Evolutionary conservation across 805 yeast species (phyloP).

Genomic region (Zygosaccharomyces bailii): DNA sequence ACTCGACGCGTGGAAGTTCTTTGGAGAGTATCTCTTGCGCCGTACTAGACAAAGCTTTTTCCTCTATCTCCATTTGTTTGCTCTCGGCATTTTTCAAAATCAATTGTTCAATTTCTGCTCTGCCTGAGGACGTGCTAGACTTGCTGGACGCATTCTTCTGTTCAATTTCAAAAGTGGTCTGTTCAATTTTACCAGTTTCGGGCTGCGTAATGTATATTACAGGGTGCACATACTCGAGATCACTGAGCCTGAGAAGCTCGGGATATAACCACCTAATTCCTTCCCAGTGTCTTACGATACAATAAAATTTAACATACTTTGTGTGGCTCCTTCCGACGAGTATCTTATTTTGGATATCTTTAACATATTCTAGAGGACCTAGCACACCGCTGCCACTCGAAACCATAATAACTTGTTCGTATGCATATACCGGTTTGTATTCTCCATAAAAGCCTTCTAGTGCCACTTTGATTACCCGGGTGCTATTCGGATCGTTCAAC

Average conservation of each 20-base stretch:
- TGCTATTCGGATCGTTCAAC: constrained; percentile 29
- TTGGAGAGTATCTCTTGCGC: constrained; percentile 13
- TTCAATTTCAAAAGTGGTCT: constrained; percentile 11
- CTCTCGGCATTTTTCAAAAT: not conserved
- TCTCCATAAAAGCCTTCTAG: constrained; percentile 62
- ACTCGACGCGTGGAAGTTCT: constrained; percentile 36
- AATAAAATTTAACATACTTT: constrained; percentile 44
- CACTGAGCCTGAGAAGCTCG: constrained; percentile 35
- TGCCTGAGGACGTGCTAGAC: constrained; percentile 13
- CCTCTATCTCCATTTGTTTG: not conserved
- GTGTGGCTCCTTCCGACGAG: constrained; percentile 14
- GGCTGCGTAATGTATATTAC: constrained; percentile 57
- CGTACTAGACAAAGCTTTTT: not conserved
- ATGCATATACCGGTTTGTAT: constrained; percentile 35
- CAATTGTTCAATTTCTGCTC: constrained; percentile 4
- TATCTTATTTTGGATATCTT: constrained; percentile 12
- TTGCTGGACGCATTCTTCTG: not conserved
- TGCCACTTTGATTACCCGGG: constrained; percentile 41
- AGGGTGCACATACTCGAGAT: constrained; percentile 14
- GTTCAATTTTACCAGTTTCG: constrained; percentile 15
- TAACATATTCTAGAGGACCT: constrained; percentile 41
- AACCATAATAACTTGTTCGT: constrained; percentile 39
- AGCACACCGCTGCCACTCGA: constrained; percentile 56
- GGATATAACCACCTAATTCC: constrained; percentile 47
- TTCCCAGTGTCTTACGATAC: constrained; percentile 56